Conservation (phyloP, 2,329 filamentous ascomycete species). For the Verticillium nonalfalfae region DNA sequence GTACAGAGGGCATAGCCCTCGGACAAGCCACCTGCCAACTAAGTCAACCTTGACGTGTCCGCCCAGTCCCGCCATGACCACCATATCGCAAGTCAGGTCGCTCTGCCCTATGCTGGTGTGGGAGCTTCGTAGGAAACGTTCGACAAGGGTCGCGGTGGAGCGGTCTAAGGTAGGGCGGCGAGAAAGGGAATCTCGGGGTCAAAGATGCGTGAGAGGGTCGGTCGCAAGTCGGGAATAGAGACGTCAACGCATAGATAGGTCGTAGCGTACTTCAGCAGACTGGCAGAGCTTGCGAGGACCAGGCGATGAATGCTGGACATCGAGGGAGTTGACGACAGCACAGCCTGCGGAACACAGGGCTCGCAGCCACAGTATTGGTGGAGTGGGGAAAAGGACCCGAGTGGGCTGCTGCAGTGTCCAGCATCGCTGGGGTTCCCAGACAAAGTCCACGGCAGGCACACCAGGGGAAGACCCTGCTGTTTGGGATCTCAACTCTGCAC, state of each 20-base stretch:
- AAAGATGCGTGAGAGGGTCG: neutral
- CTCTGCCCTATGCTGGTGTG: neutral
- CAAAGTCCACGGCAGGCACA: neutral
- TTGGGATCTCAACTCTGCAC: neutral
- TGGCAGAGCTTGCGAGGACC: neutral
- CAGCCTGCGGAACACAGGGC: neutral
- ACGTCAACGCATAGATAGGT: neutral
- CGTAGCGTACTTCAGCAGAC: neutral
- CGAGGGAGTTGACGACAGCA: too few species aligned
- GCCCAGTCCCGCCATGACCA: neutral
- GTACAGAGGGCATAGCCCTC: neutral
- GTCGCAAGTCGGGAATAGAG: neutral
- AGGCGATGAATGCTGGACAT: too few species aligned
- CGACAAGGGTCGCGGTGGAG: neutral
- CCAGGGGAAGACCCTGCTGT: conserved; percentile 1
- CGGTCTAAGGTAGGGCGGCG: neutral
- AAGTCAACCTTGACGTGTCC: neutral
- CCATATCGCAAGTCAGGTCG: neutral
- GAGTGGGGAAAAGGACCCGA: neutral
- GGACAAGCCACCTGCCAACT: neutral
- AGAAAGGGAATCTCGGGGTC: neutral
- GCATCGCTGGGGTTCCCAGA: neutral
- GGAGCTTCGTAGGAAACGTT: neutral
- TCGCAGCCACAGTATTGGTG: neutral
- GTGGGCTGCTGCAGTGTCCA: neutral